Percentiles rank a stretch among this genome's conserved stretches.
Evolutionary conservation across 352 stramenopile species (phyloP).

Genomic region (Phytophthora chlamydospora): DNA sequence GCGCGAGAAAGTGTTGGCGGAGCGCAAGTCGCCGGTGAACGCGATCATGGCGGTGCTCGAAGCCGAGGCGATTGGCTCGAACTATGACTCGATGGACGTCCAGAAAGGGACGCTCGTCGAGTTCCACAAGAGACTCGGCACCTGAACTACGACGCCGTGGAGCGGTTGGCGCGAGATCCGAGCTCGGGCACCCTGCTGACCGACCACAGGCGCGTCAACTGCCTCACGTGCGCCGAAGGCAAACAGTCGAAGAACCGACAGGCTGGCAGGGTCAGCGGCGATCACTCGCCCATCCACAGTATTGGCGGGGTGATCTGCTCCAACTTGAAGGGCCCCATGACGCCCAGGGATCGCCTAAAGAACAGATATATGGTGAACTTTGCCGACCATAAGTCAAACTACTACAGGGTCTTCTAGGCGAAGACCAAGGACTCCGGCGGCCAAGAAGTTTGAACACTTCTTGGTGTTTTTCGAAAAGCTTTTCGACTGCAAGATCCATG

Average conservation of each 20-base stretch:
- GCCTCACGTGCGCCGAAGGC: too few relatives aligned
- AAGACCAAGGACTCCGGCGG: constrained; percentile 11
- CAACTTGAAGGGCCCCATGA: constrained; percentile 13
- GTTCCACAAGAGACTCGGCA: not conserved
- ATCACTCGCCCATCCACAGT: constrained; percentile 20
- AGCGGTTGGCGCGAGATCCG: too few relatives aligned
- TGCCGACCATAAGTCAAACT: constrained; percentile 18
- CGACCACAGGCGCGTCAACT: too few relatives aligned
- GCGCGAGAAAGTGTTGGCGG: not conserved
- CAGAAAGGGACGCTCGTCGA: not conserved
- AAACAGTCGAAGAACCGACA: too few relatives aligned
- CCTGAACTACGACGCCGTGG: not conserved
- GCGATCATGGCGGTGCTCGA: not conserved
- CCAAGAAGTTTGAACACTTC: constrained; percentile 17
- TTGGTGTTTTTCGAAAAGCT: constrained; percentile 9
- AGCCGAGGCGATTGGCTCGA: not conserved
- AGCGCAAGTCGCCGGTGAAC: too few relatives aligned
- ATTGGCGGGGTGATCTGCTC: constrained; percentile 23
- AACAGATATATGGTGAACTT: constrained; percentile 33
- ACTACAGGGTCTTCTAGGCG: constrained; percentile 18
- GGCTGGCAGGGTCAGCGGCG: too few relatives aligned
- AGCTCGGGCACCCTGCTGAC: too few relatives aligned
- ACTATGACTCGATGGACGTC: not conserved
- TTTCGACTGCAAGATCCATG: constrained; percentile 7
- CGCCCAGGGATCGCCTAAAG: constrained; percentile 1